Conservation (phyloP, 208 protist genomes). For the Crithidia acanthocephali region DNA sequence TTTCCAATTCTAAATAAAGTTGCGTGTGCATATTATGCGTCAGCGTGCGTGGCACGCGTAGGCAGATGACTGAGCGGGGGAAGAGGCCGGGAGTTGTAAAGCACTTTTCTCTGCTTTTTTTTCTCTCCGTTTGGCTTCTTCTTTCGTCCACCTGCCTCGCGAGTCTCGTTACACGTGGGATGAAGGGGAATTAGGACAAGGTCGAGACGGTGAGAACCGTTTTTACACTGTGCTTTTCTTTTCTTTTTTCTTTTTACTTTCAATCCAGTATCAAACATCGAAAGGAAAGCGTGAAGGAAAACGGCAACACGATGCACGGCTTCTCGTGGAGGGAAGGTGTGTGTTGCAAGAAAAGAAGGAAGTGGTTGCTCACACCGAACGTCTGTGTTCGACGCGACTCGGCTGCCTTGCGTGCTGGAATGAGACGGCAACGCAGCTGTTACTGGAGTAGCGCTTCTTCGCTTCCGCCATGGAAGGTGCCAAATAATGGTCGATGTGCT, state of each 20-base stretch:
- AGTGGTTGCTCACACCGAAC: no score
- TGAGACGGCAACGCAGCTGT: no score
- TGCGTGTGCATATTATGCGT: not conserved
- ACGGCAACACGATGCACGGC: no score
- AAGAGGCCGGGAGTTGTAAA: not conserved
- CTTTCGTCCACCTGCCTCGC: not conserved
- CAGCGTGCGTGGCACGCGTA: not conserved
- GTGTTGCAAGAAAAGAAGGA: no score
- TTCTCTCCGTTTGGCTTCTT: no score
- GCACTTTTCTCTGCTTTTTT: no score
- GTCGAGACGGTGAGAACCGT: constrained; percentile 5
- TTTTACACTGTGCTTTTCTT: constrained; percentile 6
- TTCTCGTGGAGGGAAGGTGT: no score
- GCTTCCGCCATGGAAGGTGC: no score
- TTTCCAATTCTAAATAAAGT: not conserved
- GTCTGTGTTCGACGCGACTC: no score
- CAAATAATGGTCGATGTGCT: no score
- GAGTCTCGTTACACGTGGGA: not conserved
- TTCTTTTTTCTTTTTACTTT: constrained; percentile 11
- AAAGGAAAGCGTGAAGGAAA: not conserved
- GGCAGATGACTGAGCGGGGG: not conserved
- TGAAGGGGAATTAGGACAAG: constrained; percentile 2
- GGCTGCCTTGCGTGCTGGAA: no score
- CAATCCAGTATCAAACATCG: not conserved
- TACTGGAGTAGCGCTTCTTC: no score